Base-by-base conservation (phyloP, 306 rosid species). In the Malus sylvestris region DNA sequence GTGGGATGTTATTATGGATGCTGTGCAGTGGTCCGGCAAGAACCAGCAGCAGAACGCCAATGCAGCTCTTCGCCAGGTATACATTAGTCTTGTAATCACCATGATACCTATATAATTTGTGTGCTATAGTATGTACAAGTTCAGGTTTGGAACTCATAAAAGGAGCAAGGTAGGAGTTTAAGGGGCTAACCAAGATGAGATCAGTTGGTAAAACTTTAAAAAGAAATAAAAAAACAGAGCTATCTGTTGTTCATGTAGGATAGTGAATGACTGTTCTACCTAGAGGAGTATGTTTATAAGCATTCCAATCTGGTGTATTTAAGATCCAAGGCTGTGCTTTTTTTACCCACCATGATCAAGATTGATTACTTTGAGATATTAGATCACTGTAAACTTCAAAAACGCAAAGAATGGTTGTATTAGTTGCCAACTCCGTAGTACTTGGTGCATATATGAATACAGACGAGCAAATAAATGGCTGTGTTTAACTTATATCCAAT, bases 21-120 rank as follows among this genome's bases (percentile, higher is more conserved):
- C 99, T 74, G 99, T 96, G 74, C 99, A 96, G 93, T 96, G 99
- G 99, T 96, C 99, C 10, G 99, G 99, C 55, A 96, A 96, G 86
- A 96, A 96, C 78, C 99, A 96, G 93, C 99, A 96, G 73, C 99
- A 96, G 85, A 96, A 96, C 85, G 99, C 99, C 65, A 93, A 96
- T 85, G 66, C 99, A 29, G 99, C 99, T 78, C 87, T 96, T 68
- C 99, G 99, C 52, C 97, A 96, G 98, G 99, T 93, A 79, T 27
- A 52, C 29, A 61, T 20, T 16, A 64, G 68, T 76, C 51, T 30
- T 38, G 4, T 32, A 14, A 27, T 64, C 52, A 20, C 44, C 44
- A 16, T 59, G 59, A 77, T 18, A 8, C 18, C 45, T 49, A 7
- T 3, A 3, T 64, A 38, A 71, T 71, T 10, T 29, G 5, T 72